These are phyloP conservation scores for Lactifluus rugatus DNA, from an alignment of 768 basidiomycete genomes.

Conservation along the genomic window DNA sequence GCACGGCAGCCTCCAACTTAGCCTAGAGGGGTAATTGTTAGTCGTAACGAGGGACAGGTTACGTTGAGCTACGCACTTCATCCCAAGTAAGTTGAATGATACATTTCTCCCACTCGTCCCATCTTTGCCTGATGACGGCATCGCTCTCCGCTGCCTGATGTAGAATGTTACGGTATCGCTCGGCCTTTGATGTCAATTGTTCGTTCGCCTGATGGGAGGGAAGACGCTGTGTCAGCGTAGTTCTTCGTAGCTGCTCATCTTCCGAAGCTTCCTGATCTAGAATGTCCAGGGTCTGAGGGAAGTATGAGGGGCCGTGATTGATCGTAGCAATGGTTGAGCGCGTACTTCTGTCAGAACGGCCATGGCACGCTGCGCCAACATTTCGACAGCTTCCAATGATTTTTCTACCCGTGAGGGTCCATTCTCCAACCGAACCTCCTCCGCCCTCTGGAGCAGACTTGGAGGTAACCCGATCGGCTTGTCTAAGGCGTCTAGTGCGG, in stretches of 20 bases:
- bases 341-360: constrained; percentile 66
- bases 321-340: not conserved
- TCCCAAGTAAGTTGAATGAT: constrained; percentile 65
- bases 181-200: constrained; percentile 59
- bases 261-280: constrained; percentile 86
- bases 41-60: not conserved
- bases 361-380: constrained; percentile 51
- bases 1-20: constrained; percentile 56
- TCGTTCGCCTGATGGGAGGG: constrained; percentile 75
- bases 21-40: constrained; percentile 33
- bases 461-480: constrained; percentile 82
- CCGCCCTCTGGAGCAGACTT: constrained; percentile 74
- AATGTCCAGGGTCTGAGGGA: constrained; percentile 68
- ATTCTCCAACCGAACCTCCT: constrained; percentile 71
- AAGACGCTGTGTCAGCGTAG: constrained; percentile 37
- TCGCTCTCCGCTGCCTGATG: constrained; percentile 68
- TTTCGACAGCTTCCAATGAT: constrained; percentile 62
- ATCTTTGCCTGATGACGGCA: constrained; percentile 65
- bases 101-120: constrained; percentile 77
- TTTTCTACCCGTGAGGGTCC: constrained; percentile 64
- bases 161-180: constrained; percentile 64
- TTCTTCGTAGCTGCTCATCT: constrained; percentile 59
- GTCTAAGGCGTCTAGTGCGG: constrained; percentile 80
- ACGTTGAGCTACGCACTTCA: constrained; percentile 31
- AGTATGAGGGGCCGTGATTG: not conserved